A percentile compares a stretch with the other conserved stretches of the same genome.
Evolutionary conservation across 495 filamentous ascomycete species (phyloP).

Genomic region (Apiosordaria backusii): DNA sequence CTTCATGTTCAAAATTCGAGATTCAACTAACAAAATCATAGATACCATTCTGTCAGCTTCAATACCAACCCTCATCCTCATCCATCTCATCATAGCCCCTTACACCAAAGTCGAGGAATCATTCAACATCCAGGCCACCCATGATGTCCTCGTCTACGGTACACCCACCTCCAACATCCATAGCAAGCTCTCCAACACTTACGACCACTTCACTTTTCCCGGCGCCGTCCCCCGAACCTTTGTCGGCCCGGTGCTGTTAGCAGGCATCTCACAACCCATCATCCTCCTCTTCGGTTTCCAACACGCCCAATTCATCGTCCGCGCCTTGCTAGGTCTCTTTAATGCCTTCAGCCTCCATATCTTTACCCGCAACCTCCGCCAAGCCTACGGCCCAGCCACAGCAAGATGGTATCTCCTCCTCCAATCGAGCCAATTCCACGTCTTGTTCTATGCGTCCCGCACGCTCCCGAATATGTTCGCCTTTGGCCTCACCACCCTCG

Average conservation of each 20-base stretch:
- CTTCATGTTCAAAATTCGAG: not conserved
- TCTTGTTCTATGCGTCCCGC: conserved; percentile 89
- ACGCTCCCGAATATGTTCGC: conserved; percentile 97
- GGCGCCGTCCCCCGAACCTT: conserved; percentile 91
- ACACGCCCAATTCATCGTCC: conserved; percentile 55
- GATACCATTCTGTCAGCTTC: conserved; percentile 52
- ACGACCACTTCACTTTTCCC: conserved; percentile 90
- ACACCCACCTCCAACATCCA: conserved; percentile 57
- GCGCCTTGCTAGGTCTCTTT: conserved; percentile 72
- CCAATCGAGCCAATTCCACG: conserved; percentile 85
- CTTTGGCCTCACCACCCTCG: conserved; percentile 72
- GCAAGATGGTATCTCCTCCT: conserved; percentile 81
- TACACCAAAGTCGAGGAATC: conserved; percentile 99
- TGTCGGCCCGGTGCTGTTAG: conserved; percentile 69
- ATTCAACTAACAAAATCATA: conserved; percentile 21
- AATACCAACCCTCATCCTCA: conserved; percentile 63
- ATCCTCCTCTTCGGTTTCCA: conserved; percentile 45
- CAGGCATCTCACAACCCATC: conserved; percentile 64
- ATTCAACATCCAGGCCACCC: conserved; percentile 93
- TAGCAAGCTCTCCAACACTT: conserved; percentile 52
- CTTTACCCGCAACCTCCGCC: conserved; percentile 61
- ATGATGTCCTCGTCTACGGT: conserved; percentile 82
- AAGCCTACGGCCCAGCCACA: conserved; percentile 63
- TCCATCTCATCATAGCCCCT: conserved; percentile 75
- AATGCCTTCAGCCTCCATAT: conserved; percentile 65